Evolutionary conservation across 2,329 filamentous ascomycete species (phyloP).

Genomic region (Sporothrix schenckii): DNA sequence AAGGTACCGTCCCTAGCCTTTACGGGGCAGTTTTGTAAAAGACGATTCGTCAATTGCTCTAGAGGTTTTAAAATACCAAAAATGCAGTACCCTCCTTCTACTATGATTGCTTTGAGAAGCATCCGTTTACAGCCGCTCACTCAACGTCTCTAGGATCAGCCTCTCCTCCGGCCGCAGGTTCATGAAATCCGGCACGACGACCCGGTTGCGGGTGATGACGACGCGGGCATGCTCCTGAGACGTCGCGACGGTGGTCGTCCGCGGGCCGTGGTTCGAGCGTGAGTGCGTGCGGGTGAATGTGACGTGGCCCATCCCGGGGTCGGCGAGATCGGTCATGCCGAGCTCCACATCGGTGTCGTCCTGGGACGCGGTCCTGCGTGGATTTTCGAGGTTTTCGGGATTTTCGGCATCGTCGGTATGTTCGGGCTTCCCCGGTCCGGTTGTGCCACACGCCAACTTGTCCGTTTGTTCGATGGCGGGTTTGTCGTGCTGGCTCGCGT

Average conservation of each 20-base stretch:
- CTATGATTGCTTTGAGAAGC: no score
- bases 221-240: neutral
- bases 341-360: no score
- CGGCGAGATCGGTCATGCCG: neutral
- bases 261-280: neutral
- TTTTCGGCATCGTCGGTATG: neutral
- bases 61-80: neutral
- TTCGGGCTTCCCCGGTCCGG: no score
- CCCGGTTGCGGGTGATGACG: slow-evolving; percentile 20
- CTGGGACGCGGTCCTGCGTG: no score
- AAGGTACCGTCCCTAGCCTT: neutral
- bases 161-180: slow-evolving; percentile 32
- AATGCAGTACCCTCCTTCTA: neutral
- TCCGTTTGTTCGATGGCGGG: neutral
- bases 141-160: slow-evolving; percentile 29
- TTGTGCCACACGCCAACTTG: no score
- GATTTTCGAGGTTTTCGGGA: no score
- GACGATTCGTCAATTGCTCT: neutral
- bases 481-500: neutral
- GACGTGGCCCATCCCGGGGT: slow-evolving; percentile 16
- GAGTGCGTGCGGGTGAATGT: slow-evolving; percentile 13
- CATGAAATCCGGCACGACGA: slow-evolving; percentile 29
- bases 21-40: neutral
- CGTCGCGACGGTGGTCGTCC: neutral
- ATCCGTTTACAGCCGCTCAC: slow-evolving; percentile 25